phyloP scores from a whole-genome alignment of 352 stramenopile genomes.

The Globisporangium sylvaticum region DNA sequence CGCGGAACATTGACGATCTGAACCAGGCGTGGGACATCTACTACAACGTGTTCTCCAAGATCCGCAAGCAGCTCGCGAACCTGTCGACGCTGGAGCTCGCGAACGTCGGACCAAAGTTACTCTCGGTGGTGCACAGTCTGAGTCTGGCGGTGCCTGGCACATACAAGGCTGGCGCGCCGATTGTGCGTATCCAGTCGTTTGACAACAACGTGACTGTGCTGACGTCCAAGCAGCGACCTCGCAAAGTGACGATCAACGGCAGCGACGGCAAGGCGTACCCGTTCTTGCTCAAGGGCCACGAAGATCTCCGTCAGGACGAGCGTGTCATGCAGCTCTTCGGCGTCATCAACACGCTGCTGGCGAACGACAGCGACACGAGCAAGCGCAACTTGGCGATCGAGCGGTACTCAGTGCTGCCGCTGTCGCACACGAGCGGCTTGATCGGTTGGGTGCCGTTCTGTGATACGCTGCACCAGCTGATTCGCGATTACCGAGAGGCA shows the following conservation, averaged over 20 bases:
- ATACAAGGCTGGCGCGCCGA: slow-evolving; percentile 82
- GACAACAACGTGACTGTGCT: slow-evolving; percentile 95
- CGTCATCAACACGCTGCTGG: slow-evolving; percentile 99
- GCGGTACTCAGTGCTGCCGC: slow-evolving; percentile 96
- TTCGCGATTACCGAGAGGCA: slow-evolving; percentile 94
- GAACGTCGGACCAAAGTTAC: slow-evolving; percentile 95
- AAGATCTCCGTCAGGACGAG: slow-evolving; percentile 99
- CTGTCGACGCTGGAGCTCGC: slow-evolving; percentile 96
- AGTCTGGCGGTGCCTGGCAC: slow-evolving; percentile 95
- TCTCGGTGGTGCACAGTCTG: slow-evolving; percentile 93
- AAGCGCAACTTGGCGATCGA: slow-evolving; percentile 98
- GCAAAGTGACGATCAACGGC: slow-evolving; percentile 97
- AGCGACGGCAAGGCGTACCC: slow-evolving; percentile 98
- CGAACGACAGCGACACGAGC: slow-evolving; percentile 96
- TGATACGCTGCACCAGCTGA: slow-evolving; percentile 99
- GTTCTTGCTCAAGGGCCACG: slow-evolving; percentile 99
- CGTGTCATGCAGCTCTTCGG: slow-evolving; percentile 99
- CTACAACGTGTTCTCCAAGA: slow-evolving; percentile 97
- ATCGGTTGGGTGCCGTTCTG: slow-evolving; percentile 99
- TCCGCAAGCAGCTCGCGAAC: slow-evolving; percentile 91
- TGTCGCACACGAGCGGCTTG: slow-evolving; percentile 98
- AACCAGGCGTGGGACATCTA: slow-evolving; percentile 98
- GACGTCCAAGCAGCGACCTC: slow-evolving; percentile 98
- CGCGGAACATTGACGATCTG: slow-evolving; percentile 75
- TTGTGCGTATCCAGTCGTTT: slow-evolving; percentile 92